Base-by-base conservation (phyloP, 192 early-diverging fungal species). In the Entophlyctis luteolus region DNA sequence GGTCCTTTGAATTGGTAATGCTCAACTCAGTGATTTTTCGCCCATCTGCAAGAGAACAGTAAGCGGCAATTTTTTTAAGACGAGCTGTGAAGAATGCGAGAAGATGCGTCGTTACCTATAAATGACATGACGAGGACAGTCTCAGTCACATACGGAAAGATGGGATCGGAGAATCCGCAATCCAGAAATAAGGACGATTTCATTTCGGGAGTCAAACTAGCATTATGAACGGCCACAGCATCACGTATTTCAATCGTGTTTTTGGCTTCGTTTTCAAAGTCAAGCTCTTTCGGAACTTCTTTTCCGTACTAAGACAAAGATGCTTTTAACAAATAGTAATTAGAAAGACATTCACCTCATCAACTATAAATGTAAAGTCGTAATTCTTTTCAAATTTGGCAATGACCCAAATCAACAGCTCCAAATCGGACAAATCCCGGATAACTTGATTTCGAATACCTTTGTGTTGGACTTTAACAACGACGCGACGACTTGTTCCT, bases 391-490 rank as follows among this genome's bases (percentile, higher is more conserved):
- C 74, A 2, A 62, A 25, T 4, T 32, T 34, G 6, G 59, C 72
- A 14, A 75, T 46, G 8, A 59, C 5, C 14, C 34, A 2, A 6
- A 74, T 35, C 18, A 74, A 18, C 16, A 33, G 16, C 2, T 34
- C 4, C 20, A 74, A 34, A 50, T 74, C 68, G 5, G 16, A 3
- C 27, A 74, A 48, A 36, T 74, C 72, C 38, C 62, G 72, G 25
- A 72, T 20, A 14, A 73, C 39, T n/a, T 36, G 25, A 2, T 33
- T 23, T 48, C 14, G 37, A 25, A 75, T 70, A 39, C 54, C 45
- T 23, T 68, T 14, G 56, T 74, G 73, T 29, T 74, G 70, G 33
- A 74, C 73, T 55, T 74, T 74, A 33, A 74, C 70, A 4, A 72
- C 73, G 3, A 74, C 68, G 12, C 12, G 16, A 8, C 23, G 16